Conservation (phyloP, 1,284 basidiomycete species). For the Calocybe gambosa region DNA sequence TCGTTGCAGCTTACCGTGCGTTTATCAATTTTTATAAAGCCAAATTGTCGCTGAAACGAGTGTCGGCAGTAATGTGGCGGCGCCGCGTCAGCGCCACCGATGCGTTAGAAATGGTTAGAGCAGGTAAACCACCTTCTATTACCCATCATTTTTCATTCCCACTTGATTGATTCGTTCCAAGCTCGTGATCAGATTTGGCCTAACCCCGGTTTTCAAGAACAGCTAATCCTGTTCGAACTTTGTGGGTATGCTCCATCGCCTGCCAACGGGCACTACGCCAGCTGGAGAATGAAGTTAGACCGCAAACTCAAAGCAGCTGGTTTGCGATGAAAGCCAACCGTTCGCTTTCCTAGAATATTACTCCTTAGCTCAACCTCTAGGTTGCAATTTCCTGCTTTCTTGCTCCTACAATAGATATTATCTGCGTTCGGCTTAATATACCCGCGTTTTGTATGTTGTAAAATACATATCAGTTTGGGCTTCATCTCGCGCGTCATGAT, state of each 20-base stretch:
- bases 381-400: neutral
- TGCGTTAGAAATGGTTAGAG: conserved; percentile 56
- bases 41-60: conserved; percentile 1
- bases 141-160: conserved; percentile 5
- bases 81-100: conserved; percentile 49
- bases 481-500: too few species aligned
- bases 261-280: conserved; percentile 59
- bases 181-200: conserved; percentile 76
- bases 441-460: neutral
- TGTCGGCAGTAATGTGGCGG: conserved; percentile 64
- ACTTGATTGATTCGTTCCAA: conserved; percentile 22
- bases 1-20: conserved; percentile 79
- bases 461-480: neutral
- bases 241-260: conserved; percentile 63
- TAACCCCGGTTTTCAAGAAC: conserved; percentile 72
- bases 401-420: neutral
- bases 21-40: conserved; percentile 5
- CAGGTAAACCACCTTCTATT: conserved; percentile 36
- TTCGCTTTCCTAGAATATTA: conserved; percentile 4
- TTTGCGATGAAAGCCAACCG: conserved; percentile 17
- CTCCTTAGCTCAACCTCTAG: neutral
- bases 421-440: neutral
- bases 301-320: conserved; percentile 34
- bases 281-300: conserved; percentile 51
- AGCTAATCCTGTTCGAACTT: conserved; percentile 69